Percentiles rank a stretch among this genome's conserved stretches.
phyloP scores from a whole-genome alignment of 768 basidiomycete genomes.

The Amanita phalloides region DNA sequence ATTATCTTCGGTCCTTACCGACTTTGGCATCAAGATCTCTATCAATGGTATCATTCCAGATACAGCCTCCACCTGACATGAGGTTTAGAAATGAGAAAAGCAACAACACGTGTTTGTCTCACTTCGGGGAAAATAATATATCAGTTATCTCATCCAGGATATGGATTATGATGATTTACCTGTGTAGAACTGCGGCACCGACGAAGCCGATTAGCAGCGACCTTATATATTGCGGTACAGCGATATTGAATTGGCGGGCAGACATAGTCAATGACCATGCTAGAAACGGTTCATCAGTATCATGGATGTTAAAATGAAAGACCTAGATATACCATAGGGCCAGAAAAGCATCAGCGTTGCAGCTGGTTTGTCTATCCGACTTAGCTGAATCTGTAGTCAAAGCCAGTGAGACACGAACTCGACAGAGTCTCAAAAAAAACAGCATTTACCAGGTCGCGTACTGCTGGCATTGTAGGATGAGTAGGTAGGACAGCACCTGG shows the following conservation, averaged over 20 bases:
- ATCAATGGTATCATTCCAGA: conserved; percentile 20
- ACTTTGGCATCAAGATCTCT: conserved; percentile 19
- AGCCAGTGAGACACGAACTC: not conserved
- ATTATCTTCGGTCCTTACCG: conserved; percentile 11
- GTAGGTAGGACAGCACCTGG: no score
- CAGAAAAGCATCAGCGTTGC: conserved; percentile 15
- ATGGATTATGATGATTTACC: not conserved
- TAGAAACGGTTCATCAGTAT: not conserved
- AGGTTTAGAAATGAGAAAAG: not conserved
- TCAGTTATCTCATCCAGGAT: not conserved
- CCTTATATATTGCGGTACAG: not conserved
- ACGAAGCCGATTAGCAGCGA: not conserved
- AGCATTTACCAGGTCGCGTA: not conserved
- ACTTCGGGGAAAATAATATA: not conserved
- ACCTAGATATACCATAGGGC: conserved; percentile 11
- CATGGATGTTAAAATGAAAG: not conserved
- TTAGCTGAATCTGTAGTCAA: conserved; percentile 9
- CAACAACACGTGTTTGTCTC: not conserved
- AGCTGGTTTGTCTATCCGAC: conserved; percentile 11
- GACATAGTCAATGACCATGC: not conserved
- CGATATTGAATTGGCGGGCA: not conserved
- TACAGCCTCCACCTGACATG: conserved; percentile 12
- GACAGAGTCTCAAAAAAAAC: not conserved
- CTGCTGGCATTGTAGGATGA: not conserved
- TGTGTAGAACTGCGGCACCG: not conserved